These are phyloP conservation scores for Aurantiochytrium sp. DNA, from an alignment of 108 stramenopile species.

Conservation along the genomic window DNA sequence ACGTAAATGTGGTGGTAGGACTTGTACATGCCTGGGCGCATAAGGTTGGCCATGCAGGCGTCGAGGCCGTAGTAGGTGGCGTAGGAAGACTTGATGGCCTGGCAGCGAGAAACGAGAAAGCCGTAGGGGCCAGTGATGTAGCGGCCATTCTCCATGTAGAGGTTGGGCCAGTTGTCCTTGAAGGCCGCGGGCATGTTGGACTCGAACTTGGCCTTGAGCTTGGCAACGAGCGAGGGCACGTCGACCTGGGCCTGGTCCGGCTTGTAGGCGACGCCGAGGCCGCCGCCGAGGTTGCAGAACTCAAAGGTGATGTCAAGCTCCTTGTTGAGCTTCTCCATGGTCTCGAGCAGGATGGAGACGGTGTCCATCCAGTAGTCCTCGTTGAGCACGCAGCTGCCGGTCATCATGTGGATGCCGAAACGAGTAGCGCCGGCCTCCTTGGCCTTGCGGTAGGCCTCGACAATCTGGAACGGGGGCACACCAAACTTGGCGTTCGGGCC, in stretches of 20 bases:
- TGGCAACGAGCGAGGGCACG: neutral
- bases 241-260: constrained; percentile 23
- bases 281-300: constrained; percentile 34
- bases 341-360: neutral
- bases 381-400: constrained; percentile 34
- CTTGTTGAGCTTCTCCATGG: neutral
- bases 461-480: constrained; percentile 20
- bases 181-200: neutral
- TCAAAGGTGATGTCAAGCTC: constrained; percentile 29
- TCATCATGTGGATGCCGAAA: constrained; percentile 40
- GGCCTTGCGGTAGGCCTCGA: constrained; percentile 32
- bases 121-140: constrained; percentile 36
- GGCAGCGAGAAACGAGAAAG: constrained; percentile 27
- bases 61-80: constrained; percentile 27
- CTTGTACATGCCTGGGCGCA: constrained; percentile 41
- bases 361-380: constrained; percentile 37
- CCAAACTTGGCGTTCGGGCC: constrained; percentile 40
- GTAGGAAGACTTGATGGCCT: constrained; percentile 30
- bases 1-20: constrained; percentile 33
- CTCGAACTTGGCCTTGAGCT: neutral
- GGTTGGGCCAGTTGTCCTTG: neutral
- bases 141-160: constrained; percentile 39
- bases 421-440: constrained; percentile 29
- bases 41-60: constrained; percentile 39
- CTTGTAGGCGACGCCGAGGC: constrained; percentile 34